Evolutionary conservation across 495 filamentous ascomycete genomes (phyloP).

Genomic region (Daldinia concentrica): DNA sequence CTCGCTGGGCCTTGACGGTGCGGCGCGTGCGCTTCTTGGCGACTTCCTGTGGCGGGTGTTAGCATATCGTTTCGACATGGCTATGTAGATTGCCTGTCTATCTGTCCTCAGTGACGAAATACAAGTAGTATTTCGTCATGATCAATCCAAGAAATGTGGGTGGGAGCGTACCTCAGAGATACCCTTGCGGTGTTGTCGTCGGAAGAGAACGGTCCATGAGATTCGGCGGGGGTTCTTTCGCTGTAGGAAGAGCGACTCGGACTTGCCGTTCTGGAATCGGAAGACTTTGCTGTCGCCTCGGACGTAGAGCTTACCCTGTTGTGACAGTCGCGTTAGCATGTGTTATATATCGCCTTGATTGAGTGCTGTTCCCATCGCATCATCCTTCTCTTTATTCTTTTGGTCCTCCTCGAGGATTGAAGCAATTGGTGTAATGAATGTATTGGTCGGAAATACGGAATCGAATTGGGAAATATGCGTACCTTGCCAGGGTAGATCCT

Average conservation of each 20-base stretch:
- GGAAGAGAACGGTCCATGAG: conserved; percentile 97
- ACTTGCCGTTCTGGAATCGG: conserved; percentile 99
- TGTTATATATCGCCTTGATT: too few species aligned
- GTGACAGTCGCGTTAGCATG: conserved; percentile 18
- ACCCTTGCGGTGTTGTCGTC: conserved; percentile 99
- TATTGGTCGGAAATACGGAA: conserved; percentile 1
- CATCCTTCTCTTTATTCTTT: too few species aligned
- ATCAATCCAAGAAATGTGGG: neutral
- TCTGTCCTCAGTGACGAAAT: neutral
- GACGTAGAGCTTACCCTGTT: conserved; percentile 96
- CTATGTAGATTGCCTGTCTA: too few species aligned
- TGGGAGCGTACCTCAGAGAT: conserved; percentile 90
- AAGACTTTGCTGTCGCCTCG: conserved; percentile 99
- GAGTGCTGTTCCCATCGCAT: too few species aligned
- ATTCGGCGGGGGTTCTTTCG: conserved; percentile 99
- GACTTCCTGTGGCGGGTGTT: conserved; percentile 79
- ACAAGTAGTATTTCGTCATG: neutral
- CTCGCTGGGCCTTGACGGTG: conserved; percentile 97
- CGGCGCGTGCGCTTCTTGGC: conserved; percentile 99
- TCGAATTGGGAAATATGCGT: conserved; percentile 51
- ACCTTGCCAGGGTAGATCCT: conserved; percentile 99
- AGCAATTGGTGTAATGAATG: neutral
- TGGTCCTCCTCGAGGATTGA: too few species aligned
- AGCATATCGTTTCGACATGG: conserved; percentile 37
- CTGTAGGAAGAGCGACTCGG: conserved; percentile 99